Percentiles rank a stretch among this genome's conserved stretches.
These are phyloP conservation scores for Phlebiopsis flavidoalba DNA, from an alignment of 768 basidiomycete species.

Conservation along the genomic window DNA sequence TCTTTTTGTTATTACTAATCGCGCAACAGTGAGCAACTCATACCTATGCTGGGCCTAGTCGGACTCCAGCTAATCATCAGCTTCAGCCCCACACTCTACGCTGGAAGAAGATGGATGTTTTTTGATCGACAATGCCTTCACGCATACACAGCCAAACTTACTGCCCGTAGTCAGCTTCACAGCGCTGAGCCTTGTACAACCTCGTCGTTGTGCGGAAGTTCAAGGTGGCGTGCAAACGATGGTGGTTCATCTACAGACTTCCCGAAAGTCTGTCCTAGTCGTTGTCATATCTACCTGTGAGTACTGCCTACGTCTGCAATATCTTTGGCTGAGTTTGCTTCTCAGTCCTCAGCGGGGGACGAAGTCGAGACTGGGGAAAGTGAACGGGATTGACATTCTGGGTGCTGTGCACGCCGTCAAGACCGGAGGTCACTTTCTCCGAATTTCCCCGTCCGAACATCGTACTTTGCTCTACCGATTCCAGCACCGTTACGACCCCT, in stretches of 20 bases:
- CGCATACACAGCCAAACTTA: conserved; percentile 57
- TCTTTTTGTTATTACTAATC: not conserved
- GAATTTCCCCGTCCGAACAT: conserved; percentile 65
- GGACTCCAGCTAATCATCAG: conserved; percentile 44
- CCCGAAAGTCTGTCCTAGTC: conserved; percentile 74
- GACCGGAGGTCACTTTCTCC: conserved; percentile 58
- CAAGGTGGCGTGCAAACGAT: conserved; percentile 32
- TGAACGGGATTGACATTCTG: conserved; percentile 76
- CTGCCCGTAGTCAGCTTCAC: conserved; percentile 72
- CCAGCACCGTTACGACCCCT: conserved; percentile 74
- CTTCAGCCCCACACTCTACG: conserved; percentile 62
- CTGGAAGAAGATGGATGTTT: conserved; percentile 78
- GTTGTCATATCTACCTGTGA: conserved; percentile 80
- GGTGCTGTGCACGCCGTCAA: conserved; percentile 71
- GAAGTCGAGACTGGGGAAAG: conserved; percentile 70
- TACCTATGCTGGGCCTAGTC: conserved; percentile 84
- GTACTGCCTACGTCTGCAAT: conserved; percentile 16
- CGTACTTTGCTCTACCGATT: conserved; percentile 61
- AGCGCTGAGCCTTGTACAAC: conserved; percentile 56
- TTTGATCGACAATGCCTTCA: conserved; percentile 52
- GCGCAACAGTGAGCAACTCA: conserved; percentile 63
- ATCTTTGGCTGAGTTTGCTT: not conserved
- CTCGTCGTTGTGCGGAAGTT: conserved; percentile 56
- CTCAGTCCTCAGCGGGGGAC: conserved; percentile 65
- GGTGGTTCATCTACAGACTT: conserved; percentile 25